Evolutionary conservation across 108 stramenopile species (phyloP), one percentile per base, ranked within the genome.

Genomic region (Nitzschia palea): DNA sequence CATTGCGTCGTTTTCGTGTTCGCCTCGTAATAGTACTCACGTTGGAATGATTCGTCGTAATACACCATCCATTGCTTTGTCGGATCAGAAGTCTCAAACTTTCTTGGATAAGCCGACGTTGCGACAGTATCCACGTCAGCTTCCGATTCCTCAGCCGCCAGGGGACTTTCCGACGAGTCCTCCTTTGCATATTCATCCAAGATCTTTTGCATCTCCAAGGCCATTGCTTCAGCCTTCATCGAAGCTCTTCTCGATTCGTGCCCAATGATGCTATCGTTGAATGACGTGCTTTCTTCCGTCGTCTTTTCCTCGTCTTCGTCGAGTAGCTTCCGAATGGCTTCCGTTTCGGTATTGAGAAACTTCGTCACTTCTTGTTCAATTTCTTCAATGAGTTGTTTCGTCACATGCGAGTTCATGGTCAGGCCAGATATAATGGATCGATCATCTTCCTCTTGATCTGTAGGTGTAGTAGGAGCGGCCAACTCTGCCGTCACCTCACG

Each of bases 61-160:
- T 66, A 74, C n/a, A 78, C 83, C 30, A 55, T 68, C 82, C 82
- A 84, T 17, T 80, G 42, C 50, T 84, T 82, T 33, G 62, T 65
- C 8, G 78, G 71, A 62, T 81, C 79, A n/a, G 71, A 48, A 15
- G 82, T 74, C 44, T 66, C 68, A 31, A 59, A 79, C 28, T 68
- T 59, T 3, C 54, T 33, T 10, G 68, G 65, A 65, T 69, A 70
- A 4, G 30, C 22, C 23, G 55, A 10, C 31, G 36, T 65, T 18
- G 34, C 44, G 51, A 42, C 44, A 37, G 34, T 45, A 29, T 32
- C 61, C 5, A 67, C 10, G 28, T 18, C 33, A 8, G 15, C 29
- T 33, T 51, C 48, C 14, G 30, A 25, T 22, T 26, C 47, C 1
- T 64, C 29, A 29, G 48, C 28, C 2, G 12, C 28, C 5, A 14